Base-by-base conservation (phyloP, 2,329 filamentous ascomycete species). In the Allantophomopsis cytisporea region DNA sequence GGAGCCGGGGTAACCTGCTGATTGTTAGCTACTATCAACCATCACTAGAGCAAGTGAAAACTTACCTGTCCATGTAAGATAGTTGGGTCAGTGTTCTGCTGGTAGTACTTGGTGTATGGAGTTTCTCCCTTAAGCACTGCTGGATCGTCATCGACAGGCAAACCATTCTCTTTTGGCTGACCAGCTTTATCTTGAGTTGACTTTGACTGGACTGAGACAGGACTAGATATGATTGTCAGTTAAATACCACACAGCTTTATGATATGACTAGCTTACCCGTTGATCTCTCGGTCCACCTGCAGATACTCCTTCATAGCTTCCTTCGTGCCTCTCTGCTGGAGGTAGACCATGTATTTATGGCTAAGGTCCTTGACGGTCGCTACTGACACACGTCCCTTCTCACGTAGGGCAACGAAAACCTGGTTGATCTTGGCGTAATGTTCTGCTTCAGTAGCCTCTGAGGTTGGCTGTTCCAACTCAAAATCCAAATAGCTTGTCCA, bases 401-500 rank as follows among this genome's bases (percentile, higher is more conserved):
- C 66, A 28, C 80, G 72, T 51, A 94, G 72, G 50, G 85, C 76
- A 16, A 83, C 72, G 53, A 89, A 76, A 11, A 95, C 81, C 39
- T 79, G 71, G 62, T 85, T 85, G 54, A 96, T 76, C n/a, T 80
- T 80, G 47, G 77, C 68, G 39, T 78, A 76, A 41, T 86, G 76
- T 41, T 74, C 64, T 1, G 65, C 50, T 53, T 89, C 83, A 2
- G 71, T 67, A 37, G 77, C 72, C 1, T 68, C 62, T 44, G 65
- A 78, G 2, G 79, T 80, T 10, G 84, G 81, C 57, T 94, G 88
- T 41, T 83, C 77, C 37, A 93, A 67, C 63, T 98, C 91, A 54
- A 98, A 94, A 42, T 81, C 68, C 40, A 96, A 72, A 68, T 87
- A 96, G 53, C 76, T 83, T 49, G 78, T 69, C 89, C 91, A 98